Base-by-base conservation (phyloP, 2,329 filamentous ascomycete species). In the Cladorrhinum sp. region DNA sequence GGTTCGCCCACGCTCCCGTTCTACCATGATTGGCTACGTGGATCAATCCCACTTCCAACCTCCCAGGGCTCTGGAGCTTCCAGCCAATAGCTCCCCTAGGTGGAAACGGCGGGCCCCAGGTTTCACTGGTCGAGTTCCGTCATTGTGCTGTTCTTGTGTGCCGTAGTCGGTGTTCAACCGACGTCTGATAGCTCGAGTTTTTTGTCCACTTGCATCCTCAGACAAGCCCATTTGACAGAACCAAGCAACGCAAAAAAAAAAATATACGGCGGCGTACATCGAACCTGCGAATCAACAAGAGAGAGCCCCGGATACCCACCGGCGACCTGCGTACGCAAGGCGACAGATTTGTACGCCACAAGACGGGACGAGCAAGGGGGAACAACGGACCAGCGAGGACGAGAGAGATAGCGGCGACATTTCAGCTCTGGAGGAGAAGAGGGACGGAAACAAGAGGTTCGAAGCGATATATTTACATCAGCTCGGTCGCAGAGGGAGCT, bases 71-170 rank as follows among this genome's bases (percentile, higher is more conserved):
- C 41, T 45, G n/a, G n/a, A 45, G 41, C 41, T 45, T 45, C 41
- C n/a, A 45, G 41, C 41, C 41, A 45, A 45, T 45, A 45, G 41
- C 41, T 45, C 41, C 18, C 41, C 41, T 45, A n/a, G 41, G 20
- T 45, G n/a, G 41, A 22, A 22, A 45, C 41, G 41, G 41, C 41
- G 41, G 41, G 41, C 4, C 1, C 53, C 41, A 45, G 38, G 53
- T 56, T 56, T 56, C 53, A 49, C 53, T 56, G 53, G 36, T 18
- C 53, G 18, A 22, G 49, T 56, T 56, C 53, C 53, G 53, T 56
- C 53, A 56, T 56, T 38, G 53, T 45, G n/a, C 41, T 45, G 41
- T 45, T 36, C 8, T n/a, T 20, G n/a, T 45, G 41, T 45, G 41
- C 41, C 41, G 41, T 45, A 18, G 41, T 45, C 41, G 41, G 41